These are phyloP conservation scores for Tetradesmus obliquus DNA, from an alignment of 139 green algal species.

Conservation along the genomic window DNA sequence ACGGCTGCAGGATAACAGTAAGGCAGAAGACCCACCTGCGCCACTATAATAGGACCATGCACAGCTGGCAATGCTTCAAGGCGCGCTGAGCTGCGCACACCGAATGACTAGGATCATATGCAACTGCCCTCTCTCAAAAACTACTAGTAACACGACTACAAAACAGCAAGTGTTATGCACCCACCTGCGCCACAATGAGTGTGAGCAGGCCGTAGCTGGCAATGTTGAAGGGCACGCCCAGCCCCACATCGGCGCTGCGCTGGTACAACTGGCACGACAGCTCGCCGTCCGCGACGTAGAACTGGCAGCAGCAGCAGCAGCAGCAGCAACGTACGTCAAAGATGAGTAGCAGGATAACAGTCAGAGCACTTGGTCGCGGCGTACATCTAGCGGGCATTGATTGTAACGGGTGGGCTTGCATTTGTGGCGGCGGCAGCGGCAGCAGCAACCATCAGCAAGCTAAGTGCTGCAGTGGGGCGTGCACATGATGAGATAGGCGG, in stretches of 20 bases:
- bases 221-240: conserved; percentile 99
- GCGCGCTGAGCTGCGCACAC: too few species aligned
- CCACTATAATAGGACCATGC: too few species aligned
- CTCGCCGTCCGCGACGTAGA: conserved; percentile 98
- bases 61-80: too few species aligned
- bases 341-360: not conserved
- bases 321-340: not conserved
- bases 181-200: conserved; percentile 92
- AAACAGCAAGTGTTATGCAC: not conserved
- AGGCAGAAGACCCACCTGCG: too few species aligned
- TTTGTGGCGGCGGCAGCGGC: not conserved
- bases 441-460: not conserved
- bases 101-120: too few species aligned
- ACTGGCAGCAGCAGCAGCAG: conserved; percentile 73
- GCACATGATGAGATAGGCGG: too few species aligned
- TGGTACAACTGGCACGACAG: conserved; percentile 99
- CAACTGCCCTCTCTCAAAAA: too few species aligned
- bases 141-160: too few species aligned
- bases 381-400: not conserved
- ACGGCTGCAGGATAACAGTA: too few species aligned
- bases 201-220: conserved; percentile 97
- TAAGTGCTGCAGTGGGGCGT: too few species aligned
- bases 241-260: conserved; percentile 96
- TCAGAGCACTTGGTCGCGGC: not conserved
- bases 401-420: not conserved